These are phyloP conservation scores for Yamadazyma diospyri DNA, from an alignment of 1,139 yeast species.

Conservation along the genomic window DNA sequence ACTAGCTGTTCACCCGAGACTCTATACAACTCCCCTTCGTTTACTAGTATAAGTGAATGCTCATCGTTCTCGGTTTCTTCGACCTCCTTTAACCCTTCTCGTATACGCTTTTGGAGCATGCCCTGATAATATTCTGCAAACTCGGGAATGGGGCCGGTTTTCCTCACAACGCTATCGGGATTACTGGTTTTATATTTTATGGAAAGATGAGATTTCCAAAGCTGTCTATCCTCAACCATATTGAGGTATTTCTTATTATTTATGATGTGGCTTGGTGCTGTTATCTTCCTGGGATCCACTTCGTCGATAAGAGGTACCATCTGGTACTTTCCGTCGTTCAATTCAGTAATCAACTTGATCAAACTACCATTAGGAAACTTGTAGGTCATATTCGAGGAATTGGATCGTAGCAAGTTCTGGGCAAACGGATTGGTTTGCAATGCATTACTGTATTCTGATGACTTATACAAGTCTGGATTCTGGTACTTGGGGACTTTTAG, in stretches of 20 bases:
- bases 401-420: constrained; percentile 9
- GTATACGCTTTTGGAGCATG: constrained; percentile 7
- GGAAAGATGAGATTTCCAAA: constrained; percentile 13
- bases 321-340: neutral
- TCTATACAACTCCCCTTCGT: constrained; percentile 7
- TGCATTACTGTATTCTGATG: constrained; percentile 6
- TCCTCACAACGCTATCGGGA: constrained; percentile 1
- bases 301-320: constrained; percentile 5
- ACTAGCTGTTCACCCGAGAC: constrained; percentile 1
- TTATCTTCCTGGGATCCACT: constrained; percentile 5
- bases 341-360: constrained; percentile 7
- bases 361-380: constrained; percentile 14
- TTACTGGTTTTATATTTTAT: constrained; percentile 11
- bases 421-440: constrained; percentile 13
- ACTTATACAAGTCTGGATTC: constrained; percentile 7
- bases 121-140: constrained; percentile 6
- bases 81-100: constrained; percentile 3
- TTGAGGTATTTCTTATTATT: constrained; percentile 10
- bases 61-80: neutral
- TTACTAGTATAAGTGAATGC: constrained; percentile 1
- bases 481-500: constrained; percentile 7
- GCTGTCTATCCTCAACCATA: constrained; percentile 4
- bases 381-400: constrained; percentile 9
- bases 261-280: constrained; percentile 11
- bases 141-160: constrained; percentile 1